These are phyloP conservation scores for Lanmaoa pseudosensibilis DNA, from an alignment of 768 basidiomycete genomes.

Conservation along the genomic window DNA sequence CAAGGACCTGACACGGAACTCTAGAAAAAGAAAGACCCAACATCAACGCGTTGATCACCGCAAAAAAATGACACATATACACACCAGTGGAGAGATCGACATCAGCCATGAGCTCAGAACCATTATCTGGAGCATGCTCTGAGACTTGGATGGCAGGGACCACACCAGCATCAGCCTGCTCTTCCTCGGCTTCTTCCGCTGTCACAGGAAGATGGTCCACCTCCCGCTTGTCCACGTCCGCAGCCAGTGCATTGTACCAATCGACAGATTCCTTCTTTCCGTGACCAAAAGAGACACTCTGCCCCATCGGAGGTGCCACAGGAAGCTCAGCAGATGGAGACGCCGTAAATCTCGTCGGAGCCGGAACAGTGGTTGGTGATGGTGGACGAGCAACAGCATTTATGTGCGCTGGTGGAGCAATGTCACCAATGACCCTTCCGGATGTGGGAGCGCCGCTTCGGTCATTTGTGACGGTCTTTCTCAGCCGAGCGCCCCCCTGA, in stretches of 20 bases:
- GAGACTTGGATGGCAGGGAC: constrained; percentile 59
- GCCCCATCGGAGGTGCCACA: constrained; percentile 13
- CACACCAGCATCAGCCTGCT: constrained; percentile 34
- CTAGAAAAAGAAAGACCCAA: constrained; percentile 37
- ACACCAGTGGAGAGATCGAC: constrained; percentile 68
- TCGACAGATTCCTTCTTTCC: constrained; percentile 78
- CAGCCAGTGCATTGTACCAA: constrained; percentile 88
- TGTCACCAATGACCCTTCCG: constrained; percentile 79
- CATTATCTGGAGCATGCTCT: constrained; percentile 40
- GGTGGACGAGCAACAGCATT: constrained; percentile 46
- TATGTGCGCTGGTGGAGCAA: constrained; percentile 69
- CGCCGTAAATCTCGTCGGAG: constrained; percentile 5
- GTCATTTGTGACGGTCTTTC: constrained; percentile 80
- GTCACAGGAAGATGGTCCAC: constrained; percentile 50
- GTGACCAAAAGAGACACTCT: constrained; percentile 27
- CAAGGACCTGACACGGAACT: constrained; percentile 72
- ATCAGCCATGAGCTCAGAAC: constrained; percentile 62
- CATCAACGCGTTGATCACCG: constrained; percentile 1
- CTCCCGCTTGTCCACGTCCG: constrained; percentile 50
- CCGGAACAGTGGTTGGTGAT: constrained; percentile 14
- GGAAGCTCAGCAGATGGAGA: constrained; percentile 23
- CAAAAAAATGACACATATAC: background rate
- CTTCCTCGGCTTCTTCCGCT: constrained; percentile 63
- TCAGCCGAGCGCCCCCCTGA: constrained; percentile 68
- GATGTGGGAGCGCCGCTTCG: constrained; percentile 68